Base-by-base conservation (phyloP, 1,284 basidiomycete genomes). In the Heliocybe sulcata region DNA sequence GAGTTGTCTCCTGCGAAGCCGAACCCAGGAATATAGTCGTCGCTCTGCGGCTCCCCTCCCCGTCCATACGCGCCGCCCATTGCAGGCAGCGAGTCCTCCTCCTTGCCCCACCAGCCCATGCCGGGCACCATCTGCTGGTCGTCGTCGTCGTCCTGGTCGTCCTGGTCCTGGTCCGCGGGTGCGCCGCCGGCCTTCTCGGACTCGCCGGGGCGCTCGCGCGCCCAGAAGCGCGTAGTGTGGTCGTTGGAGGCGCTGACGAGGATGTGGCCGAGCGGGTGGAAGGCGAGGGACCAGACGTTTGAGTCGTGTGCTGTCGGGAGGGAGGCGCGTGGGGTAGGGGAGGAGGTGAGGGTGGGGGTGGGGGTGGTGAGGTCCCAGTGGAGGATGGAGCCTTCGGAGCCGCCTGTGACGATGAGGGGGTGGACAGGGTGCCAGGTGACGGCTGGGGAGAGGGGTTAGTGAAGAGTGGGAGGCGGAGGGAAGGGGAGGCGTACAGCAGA, bases 191-290 rank as follows among this genome's bases (percentile, higher is more conserved):
- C 86, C 38, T 79, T 81, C 10, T 77, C 74, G 0, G 77, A 76
- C 62, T 91, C 89, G 25, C 90, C 90, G 0, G 85, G 94, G 49
- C 87, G 77, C 61, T 92, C 90, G 53, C 96, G 83, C 55, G 87
- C 88, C 96, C 97, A 99, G 79, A 98, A 99, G 12, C 95, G 83
- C 14, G 96, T 97, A 11, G 95, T 97, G 70, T 97, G 94, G 74
- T 99, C 96, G 73, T 98, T 98, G 29, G 90, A 92, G 9, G 91
- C 97, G 55, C 83, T 88, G 60, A 89, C 94, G 59, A 99, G 84
- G 60, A 98, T 79, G 71, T 99, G 95, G 0, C 97, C 96, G 10
- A 98, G 81, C 0, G 96, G 96, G 72, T 99, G 96, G 81, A 87
- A 99, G 3, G 92, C 85, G 60, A 99, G 81, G 0, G 92, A 87